These are phyloP conservation scores for Dioszegia crocea DNA, from an alignment of 768 basidiomycete genomes.

Conservation along the genomic window DNA sequence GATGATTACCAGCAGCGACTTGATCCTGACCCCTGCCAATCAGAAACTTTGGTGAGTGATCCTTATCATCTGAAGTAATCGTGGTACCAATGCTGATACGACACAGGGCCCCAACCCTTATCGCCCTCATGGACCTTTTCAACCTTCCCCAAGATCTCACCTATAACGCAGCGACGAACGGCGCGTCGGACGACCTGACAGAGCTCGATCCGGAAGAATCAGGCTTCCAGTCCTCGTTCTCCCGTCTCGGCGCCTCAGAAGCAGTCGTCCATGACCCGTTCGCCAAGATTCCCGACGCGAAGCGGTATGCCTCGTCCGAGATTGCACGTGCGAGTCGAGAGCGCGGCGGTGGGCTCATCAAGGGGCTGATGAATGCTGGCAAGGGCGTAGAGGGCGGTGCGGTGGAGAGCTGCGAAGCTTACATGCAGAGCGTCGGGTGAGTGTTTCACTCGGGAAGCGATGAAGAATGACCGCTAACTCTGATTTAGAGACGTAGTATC, in stretches of 20 bases:
- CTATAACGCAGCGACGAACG: conserved; percentile 48
- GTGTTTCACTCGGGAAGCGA: not conserved
- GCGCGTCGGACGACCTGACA: conserved; percentile 56
- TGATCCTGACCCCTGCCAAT: conserved; percentile 65
- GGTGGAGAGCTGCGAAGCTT: conserved; percentile 2
- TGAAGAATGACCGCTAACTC: no score
- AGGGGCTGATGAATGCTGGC: not conserved
- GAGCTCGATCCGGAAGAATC: conserved; percentile 87
- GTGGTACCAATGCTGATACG: not conserved
- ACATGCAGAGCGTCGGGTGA: conserved; percentile 7
- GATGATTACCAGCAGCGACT: conserved; percentile 67
- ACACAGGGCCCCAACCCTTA: conserved; percentile 65
- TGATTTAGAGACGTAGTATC: not conserved
- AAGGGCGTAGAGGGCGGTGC: not conserved
- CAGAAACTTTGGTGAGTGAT: conserved; percentile 60
- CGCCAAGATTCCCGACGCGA: conserved; percentile 47
- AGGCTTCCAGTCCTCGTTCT: conserved; percentile 92
- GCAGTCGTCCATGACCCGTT: conserved; percentile 59
- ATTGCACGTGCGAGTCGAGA: conserved; percentile 31
- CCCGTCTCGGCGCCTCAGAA: conserved; percentile 79
- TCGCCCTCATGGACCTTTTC: conserved; percentile 70
- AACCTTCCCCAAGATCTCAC: conserved; percentile 65
- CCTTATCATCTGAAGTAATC: not conserved
- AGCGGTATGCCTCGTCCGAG: conserved; percentile 39
- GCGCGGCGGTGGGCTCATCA: conserved; percentile 37